Evolutionary conservation across 148 eudicot species (phyloP), one percentile per base, ranked within the genome.

Genomic region (Chenopodium album): DNA sequence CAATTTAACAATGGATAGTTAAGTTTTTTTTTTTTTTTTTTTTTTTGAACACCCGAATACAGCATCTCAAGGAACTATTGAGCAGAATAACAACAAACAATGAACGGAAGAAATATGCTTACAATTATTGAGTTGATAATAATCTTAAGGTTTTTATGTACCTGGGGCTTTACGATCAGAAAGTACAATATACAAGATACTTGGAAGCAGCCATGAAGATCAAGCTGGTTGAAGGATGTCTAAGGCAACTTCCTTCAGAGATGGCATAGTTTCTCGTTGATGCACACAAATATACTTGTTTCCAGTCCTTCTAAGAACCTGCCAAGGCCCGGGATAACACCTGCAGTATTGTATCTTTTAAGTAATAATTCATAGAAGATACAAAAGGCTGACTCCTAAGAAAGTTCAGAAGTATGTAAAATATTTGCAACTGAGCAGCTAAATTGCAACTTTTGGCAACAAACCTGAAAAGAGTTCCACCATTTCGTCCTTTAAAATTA

Each of bases 391-490:
- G 19, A 46, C 54, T 17, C 26, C 23, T 41, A 2, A 4, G 5
- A 4, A 64, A 34, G 23, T 14, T 60, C 73, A 26, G 54, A 31
- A 66, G 7, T 44, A 16, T 20, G 47, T 17, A n/a, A 31, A 0
- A 64, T 31, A 29, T 47, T 14, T 20, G 48, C 23, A 22, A 29
- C 9, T 47, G n/a, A 31, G 13, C 32, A 66, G n/a, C 44, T 67
- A 34, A n/a, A 28, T 16, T n/a, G 56, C 32, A 74, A 37, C 32
- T 9, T 31, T 12, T 9, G 56, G 20, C 23, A 20, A 81, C 80
- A 5, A n/a, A 95, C 99, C 99, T 96, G 95, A 96, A 94, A 83
- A 96, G 99, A 48, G 91, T 85, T 37, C 99, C 99, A 22, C 95
- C 97, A 37, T 87, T 90, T 72, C 85, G 85, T 80, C 99, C 99